Conservation (phyloP, 306 rosid species). For the Lablab purpureus region DNA sequence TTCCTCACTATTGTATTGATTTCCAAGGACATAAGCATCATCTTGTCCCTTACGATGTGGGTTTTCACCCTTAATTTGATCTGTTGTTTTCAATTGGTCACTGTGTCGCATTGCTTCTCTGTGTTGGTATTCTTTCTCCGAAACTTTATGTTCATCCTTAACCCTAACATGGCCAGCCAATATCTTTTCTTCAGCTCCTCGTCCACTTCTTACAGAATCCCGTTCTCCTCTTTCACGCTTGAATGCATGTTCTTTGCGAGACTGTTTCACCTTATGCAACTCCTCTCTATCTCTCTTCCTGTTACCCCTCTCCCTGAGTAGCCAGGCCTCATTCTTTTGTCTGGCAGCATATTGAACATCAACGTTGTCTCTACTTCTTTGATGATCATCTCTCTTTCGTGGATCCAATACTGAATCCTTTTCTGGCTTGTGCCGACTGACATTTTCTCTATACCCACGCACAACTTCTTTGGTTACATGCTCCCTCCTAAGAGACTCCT, state of each 20-base stretch:
- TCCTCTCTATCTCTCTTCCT: conserved; percentile 89
- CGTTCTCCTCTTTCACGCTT: conserved; percentile 90
- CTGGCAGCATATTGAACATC: conserved; percentile 77
- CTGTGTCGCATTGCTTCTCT: conserved; percentile 71
- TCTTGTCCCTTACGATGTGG: conserved; percentile 76
- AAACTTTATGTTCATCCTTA: conserved; percentile 75
- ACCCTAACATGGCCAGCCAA: conserved; percentile 75
- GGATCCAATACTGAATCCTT: conserved; percentile 80
- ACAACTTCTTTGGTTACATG: conserved; percentile 76
- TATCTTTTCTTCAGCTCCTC: conserved; percentile 77
- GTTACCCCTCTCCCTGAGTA: conserved; percentile 79
- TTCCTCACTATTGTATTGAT: conserved; percentile 71
- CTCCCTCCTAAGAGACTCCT: conserved; percentile 79
- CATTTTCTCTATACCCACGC: conserved; percentile 75
- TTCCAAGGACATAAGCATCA: conserved; percentile 69
- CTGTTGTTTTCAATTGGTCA: conserved; percentile 83
- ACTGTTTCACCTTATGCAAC: conserved; percentile 81
- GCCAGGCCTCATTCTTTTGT: conserved; percentile 84
- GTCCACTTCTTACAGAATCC: conserved; percentile 70
- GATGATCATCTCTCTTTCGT: conserved; percentile 79
- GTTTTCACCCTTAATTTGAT: conserved; percentile 70
- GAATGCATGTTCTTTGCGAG: conserved; percentile 75
- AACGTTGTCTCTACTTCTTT: conserved; percentile 69
- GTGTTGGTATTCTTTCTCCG: conserved; percentile 77
- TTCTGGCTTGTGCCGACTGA: conserved; percentile 71